Percentiles rank a stretch among this genome's conserved stretches.
phyloP scores from a whole-genome alignment of 371 early-diverging fungal genomes.

The Apophysomyces elegans region DNA sequence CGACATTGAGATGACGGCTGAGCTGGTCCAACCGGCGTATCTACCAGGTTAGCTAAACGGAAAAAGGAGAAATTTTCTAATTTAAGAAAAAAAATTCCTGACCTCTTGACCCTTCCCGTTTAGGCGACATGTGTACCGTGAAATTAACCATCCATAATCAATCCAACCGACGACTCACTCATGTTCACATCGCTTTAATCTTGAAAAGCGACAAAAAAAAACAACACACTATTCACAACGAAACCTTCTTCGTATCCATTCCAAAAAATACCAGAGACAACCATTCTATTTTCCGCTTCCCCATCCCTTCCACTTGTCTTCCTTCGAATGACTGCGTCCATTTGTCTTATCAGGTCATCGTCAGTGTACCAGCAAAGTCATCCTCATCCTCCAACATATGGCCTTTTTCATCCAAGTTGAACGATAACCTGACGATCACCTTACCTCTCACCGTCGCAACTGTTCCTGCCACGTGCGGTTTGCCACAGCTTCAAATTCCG shows the following conservation, averaged over 20 bases:
- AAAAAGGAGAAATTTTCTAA: constrained; percentile 12
- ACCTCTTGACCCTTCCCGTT: constrained; percentile 2
- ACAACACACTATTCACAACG: constrained; percentile 33
- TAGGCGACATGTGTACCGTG: constrained; percentile 47
- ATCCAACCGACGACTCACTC: constrained; percentile 40
- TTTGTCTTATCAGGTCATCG: constrained; percentile 31
- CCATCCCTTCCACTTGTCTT: constrained; percentile 33
- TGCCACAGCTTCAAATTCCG: constrained; percentile 22
- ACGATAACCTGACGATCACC: constrained; percentile 11
- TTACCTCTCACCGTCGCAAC: constrained; percentile 26
- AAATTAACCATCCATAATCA: constrained; percentile 39
- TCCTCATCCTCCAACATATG: constrained; percentile 14
- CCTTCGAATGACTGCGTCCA: constrained; percentile 38
- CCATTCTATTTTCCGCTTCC: constrained; percentile 39
- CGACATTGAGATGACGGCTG: constrained; percentile 34
- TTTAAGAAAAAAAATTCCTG: not conserved
- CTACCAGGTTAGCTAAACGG: constrained; percentile 40
- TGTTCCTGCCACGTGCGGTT: constrained; percentile 18
- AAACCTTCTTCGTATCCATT: constrained; percentile 39
- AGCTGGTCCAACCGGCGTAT: constrained; percentile 41
- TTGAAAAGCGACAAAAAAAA: constrained; percentile 20
- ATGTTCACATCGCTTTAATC: constrained; percentile 35
- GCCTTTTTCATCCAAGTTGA: not conserved
- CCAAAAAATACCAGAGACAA: constrained; percentile 34
- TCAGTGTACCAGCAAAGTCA: constrained; percentile 28